Evolutionary conservation across 257 asterid species (phyloP), one percentile per base, ranked within the genome.

Genomic region (Scutellaria minor): DNA sequence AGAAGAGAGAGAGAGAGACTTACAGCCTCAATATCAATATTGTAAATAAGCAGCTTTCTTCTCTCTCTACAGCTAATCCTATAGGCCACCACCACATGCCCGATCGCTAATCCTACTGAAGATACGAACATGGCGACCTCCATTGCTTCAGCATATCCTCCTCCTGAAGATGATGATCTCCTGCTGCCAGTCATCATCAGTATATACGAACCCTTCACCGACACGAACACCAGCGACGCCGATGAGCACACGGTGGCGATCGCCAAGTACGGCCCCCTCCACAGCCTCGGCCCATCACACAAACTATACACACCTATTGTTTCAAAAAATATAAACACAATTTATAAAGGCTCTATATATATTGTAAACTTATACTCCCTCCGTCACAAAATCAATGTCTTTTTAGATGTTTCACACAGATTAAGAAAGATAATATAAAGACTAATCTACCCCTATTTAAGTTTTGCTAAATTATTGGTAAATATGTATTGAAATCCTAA

Each of bases 1-100:
- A 68, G 31, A 39, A 37, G 72, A 56, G 40, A 51, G 55, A 53
- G 47, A 52, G 10, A 40, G 48, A 31, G 84, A 87, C 98, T 86
- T 87, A 90, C 98, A 58, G 98, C 96, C 85, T 93, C 98, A 11
- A 90, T 81, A 61, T 93, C 98, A 62, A 93, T 93, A 61, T 90
- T 90, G 96, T 87, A 93, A 14, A 93, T 95, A 8, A 89, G 93
- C 63, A 93, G 95, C 82, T 93, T 93, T 51, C 97, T 83, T 52
- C 97, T 78, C 79, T 93, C 98, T 65, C 92, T 77, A 79, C 98
- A 90, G 41, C 96, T 89, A 9, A 87, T 93, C 75, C 96, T 77
- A 63, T 93, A 90, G 14, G 98, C 98, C 83, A 86, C 97, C 40
- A 80, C 90, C 10, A 90, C 80, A 59, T 93, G 98, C 6, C 93